Evolutionary conservation across 331 rosid species (phyloP), one percentile per base, ranked within the genome.

Genomic region (Spiraea crenata): DNA sequence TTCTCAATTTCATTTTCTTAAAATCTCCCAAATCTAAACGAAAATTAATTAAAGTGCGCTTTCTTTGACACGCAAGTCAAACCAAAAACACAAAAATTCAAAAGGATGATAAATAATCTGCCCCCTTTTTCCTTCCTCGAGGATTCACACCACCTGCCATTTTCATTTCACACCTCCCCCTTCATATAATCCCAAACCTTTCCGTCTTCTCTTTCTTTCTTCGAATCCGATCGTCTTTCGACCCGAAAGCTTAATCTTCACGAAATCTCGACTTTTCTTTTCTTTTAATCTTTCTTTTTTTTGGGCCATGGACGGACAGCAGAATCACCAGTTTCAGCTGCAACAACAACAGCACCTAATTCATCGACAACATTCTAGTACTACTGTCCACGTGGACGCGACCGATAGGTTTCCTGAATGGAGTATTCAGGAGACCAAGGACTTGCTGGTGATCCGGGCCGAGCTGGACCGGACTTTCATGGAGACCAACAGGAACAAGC

Each of bases 401-500:
- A 44, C 74, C 0, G 96, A 86, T 65, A 89, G 96, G 57, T 87
- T 95, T 14, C 97, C 98, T 19, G 98, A 95, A 83, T 95, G 99
- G 99, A 91, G 96, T 67, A 19, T 89, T 11, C 93, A 91, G 25
- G 99, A 95, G 54, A 91, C 99, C 12, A 95, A 87, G 73, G 98
- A 95, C 87, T 82, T 95, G 39, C 67, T 95, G 13, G 20, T 63
- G 85, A 91, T 95, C 56, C 76, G 99, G 44, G 88, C 96, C 2
- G 93, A 88, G 79, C 67, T 95, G 40, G 99, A 95, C 79, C 98
- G 76, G 64, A 81, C 80, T 82, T 95, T 95, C 87, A 91, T 95
- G 98, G 98, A 95, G 78, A 91, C 98, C 7, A 95, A 95, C 75
- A 61, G 99, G 60, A 95, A 95, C 84, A 95, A 95, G 64, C 89